phyloP scores from a whole-genome alignment of 768 basidiomycete species.

The Naganishia randhawae region DNA sequence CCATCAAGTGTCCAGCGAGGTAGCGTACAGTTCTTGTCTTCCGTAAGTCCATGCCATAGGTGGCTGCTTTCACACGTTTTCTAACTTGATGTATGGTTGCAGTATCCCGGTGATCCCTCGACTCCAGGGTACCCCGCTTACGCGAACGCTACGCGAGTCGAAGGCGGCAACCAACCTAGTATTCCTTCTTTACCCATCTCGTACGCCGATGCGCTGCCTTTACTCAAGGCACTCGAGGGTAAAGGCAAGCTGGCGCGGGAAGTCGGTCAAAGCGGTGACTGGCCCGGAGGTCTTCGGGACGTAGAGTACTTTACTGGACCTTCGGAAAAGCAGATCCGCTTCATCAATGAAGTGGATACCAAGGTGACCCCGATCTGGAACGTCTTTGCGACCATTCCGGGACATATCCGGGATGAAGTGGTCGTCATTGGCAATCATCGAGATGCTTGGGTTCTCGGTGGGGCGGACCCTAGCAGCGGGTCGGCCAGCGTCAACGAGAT shows the following conservation, averaged over 20 bases:
- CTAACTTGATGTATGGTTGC: slow-evolving; percentile 35
- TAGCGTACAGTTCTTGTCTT: slow-evolving; percentile 64
- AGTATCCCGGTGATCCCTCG: slow-evolving; percentile 59
- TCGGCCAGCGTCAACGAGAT: slow-evolving; percentile 74
- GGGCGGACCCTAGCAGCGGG: slow-evolving; percentile 58
- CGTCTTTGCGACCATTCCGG: slow-evolving; percentile 75
- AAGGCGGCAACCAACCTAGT: slow-evolving; percentile 51
- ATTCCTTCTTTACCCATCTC: slow-evolving; percentile 68
- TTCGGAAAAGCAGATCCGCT: slow-evolving; percentile 55
- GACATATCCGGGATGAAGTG: slow-evolving; percentile 76
- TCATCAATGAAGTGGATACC: slow-evolving; percentile 69
- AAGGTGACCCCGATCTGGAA: slow-evolving; percentile 89
- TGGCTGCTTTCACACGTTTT: too few relatives aligned
- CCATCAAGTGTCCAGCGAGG: slow-evolving; percentile 67
- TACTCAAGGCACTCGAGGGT: slow-evolving; percentile 59
- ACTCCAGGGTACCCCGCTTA: slow-evolving; percentile 88
- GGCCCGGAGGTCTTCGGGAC: slow-evolving; percentile 48
- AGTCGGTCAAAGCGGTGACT: slow-evolving; percentile 38
- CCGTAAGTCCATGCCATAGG: background rate
- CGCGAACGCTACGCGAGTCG: slow-evolving; percentile 65
- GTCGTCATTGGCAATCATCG: slow-evolving; percentile 84
- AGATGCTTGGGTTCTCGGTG: slow-evolving; percentile 75
- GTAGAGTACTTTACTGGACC: slow-evolving; percentile 52
- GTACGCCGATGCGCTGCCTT: slow-evolving; percentile 71
- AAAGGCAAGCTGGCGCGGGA: slow-evolving; percentile 49